Conservation (phyloP, 176 grass and related monocot species). For the Saccharum officinarum region DNA sequence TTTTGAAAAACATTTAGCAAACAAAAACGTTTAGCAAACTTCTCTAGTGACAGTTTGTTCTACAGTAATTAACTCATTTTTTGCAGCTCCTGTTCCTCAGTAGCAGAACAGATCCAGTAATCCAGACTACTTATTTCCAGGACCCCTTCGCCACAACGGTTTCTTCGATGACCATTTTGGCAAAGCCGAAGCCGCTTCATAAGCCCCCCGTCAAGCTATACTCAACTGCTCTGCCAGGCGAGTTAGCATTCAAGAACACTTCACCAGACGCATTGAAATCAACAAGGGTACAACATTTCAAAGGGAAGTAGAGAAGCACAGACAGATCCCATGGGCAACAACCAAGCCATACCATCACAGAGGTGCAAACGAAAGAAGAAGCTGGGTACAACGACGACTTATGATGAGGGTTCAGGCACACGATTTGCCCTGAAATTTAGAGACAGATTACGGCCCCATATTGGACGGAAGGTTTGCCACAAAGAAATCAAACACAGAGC, state of each 20-base stretch:
- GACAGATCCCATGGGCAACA: background rate
- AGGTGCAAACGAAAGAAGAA: background rate
- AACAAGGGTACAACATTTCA: background rate
- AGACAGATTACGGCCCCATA: constrained; percentile 4
- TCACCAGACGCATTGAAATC: background rate
- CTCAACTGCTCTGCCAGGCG: background rate
- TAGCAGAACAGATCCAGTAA: too few relatives aligned
- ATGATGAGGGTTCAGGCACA: constrained; percentile 23
- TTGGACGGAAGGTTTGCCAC: background rate
- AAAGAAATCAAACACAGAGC: background rate
- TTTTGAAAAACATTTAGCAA: too few relatives aligned
- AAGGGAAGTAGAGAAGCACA: background rate
- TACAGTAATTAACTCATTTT: too few relatives aligned
- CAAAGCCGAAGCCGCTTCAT: background rate
- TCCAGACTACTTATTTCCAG: too few relatives aligned
- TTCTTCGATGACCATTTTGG: background rate
- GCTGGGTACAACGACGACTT: background rate
- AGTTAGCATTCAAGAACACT: background rate
- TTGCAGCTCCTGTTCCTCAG: too few relatives aligned
- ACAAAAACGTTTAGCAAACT: too few relatives aligned
- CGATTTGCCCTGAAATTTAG: too few relatives aligned
- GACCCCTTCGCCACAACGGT: too few relatives aligned
- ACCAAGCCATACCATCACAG: background rate
- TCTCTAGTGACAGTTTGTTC: too few relatives aligned
- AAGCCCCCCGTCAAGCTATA: too few relatives aligned